Evolutionary conservation across 2,329 filamentous ascomycete genomes (phyloP).

Genomic region (Shiraia sp.): DNA sequence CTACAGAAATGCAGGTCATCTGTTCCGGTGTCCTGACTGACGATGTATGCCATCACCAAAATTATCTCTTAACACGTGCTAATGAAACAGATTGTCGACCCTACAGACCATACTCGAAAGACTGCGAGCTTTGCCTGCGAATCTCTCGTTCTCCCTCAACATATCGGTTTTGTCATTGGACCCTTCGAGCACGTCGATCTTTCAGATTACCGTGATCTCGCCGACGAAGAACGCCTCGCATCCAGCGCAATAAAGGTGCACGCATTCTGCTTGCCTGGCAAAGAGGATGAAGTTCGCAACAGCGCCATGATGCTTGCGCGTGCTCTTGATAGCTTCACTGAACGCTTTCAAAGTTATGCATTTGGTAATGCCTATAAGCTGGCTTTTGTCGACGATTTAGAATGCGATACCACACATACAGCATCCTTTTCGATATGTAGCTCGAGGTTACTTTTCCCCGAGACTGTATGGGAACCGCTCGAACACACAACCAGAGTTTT

Average conservation of each 20-base stretch:
- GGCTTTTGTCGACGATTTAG: slow-evolving; percentile 89
- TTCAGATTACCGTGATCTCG: slow-evolving; percentile 83
- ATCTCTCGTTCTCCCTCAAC: slow-evolving; percentile 74
- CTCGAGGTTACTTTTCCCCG: slow-evolving; percentile 80
- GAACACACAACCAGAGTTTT: slow-evolving; percentile 79
- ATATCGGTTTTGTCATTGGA: slow-evolving; percentile 90
- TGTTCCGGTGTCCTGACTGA: slow-evolving; percentile 89
- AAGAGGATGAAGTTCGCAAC: slow-evolving; percentile 80
- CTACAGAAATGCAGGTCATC: slow-evolving; percentile 84
- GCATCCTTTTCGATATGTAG: slow-evolving; percentile 88
- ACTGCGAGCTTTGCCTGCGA: slow-evolving; percentile 79
- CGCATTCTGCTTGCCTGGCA: slow-evolving; percentile 86
- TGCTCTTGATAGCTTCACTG: slow-evolving; percentile 88
- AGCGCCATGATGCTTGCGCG: slow-evolving; percentile 81
- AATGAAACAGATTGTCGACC: slow-evolving; percentile 62
- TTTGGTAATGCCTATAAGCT: slow-evolving; percentile 85
- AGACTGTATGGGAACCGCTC: slow-evolving; percentile 82
- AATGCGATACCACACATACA: slow-evolving; percentile 73
- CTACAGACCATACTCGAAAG: slow-evolving; percentile 78
- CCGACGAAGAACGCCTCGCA: slow-evolving; percentile 88
- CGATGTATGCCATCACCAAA: slow-evolving; percentile 56
- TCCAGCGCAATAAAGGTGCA: slow-evolving; percentile 86
- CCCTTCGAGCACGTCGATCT: slow-evolving; percentile 94
- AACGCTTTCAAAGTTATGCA: slow-evolving; percentile 87
- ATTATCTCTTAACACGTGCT: slow-evolving; percentile 7